phyloP scores from a whole-genome alignment of 2,329 filamentous ascomycete genomes.

The Podosphaera leucotricha region DNA sequence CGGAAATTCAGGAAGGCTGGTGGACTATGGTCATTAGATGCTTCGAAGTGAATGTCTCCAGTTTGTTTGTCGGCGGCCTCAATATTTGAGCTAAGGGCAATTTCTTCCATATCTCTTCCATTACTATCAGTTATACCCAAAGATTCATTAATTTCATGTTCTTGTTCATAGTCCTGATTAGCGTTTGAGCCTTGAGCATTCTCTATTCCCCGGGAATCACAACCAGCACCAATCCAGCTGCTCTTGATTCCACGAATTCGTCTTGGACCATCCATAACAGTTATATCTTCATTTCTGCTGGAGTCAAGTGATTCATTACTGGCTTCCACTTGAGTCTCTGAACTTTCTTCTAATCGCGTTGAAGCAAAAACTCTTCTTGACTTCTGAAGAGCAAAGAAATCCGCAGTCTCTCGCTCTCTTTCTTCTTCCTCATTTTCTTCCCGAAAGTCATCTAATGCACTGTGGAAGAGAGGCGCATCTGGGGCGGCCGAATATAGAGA shows the following conservation, averaged over 20 bases:
- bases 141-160: slow-evolving; percentile 12
- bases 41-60: slow-evolving; percentile 33
- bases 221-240: slow-evolving; percentile 32
- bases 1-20: slow-evolving; percentile 38
- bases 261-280: slow-evolving; percentile 22
- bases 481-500: slow-evolving; percentile 48
- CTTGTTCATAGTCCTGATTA: slow-evolving; percentile 20
- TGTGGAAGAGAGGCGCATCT: slow-evolving; percentile 85
- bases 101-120: slow-evolving; percentile 57
- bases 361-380: slow-evolving; percentile 74
- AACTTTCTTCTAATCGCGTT: slow-evolving; percentile 63
- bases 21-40: slow-evolving; percentile 26
- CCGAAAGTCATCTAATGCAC: slow-evolving; percentile 67
- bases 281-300: slow-evolving; percentile 23
- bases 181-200: slow-evolving; percentile 11
- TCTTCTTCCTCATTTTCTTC: slow-evolving; percentile 89
- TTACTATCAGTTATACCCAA: slow-evolving; percentile 17
- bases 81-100: slow-evolving; percentile 51
- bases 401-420: slow-evolving; percentile 74
- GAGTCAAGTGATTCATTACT: slow-evolving; percentile 31
- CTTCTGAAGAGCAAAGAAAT: slow-evolving; percentile 74
- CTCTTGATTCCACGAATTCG: slow-evolving; percentile 30
- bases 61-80: slow-evolving; percentile 35
- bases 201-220: slow-evolving; percentile 12
- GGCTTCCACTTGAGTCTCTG: slow-evolving; percentile 55